Percentiles rank a stretch among this genome's conserved stretches.
Evolutionary conservation across 106 monocot species (phyloP).

Genomic region (Allium fistulosum): DNA sequence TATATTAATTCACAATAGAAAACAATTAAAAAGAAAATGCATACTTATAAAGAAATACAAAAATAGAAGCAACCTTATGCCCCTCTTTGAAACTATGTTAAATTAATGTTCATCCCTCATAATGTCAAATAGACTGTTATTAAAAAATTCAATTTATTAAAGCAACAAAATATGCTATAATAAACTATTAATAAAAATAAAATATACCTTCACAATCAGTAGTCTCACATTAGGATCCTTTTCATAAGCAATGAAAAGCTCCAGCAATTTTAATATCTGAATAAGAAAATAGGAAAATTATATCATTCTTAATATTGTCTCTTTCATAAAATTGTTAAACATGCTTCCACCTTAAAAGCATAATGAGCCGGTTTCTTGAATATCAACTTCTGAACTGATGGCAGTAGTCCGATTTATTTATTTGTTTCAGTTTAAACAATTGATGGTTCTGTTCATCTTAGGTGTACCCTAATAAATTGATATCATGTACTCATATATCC

Average conservation of each 20-base stretch:
- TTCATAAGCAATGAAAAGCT: constrained; percentile 52
- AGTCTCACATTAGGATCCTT: constrained; percentile 59
- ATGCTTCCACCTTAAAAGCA: too few relatives aligned
- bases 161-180: neutral
- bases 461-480: too few relatives aligned
- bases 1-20: too few relatives aligned
- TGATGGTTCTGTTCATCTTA: too few relatives aligned
- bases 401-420: too few relatives aligned
- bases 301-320: neutral
- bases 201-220: constrained; percentile 79
- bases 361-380: too few relatives aligned
- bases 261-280: constrained; percentile 58
- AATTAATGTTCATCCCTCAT: neutral
- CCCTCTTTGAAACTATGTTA: neutral
- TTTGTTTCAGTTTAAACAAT: too few relatives aligned
- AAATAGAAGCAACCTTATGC: neutral
- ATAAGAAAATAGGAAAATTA: constrained; percentile 8
- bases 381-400: too few relatives aligned
- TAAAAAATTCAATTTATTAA: neutral
- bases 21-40: neutral
- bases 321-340: neutral
- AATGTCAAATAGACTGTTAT: neutral
- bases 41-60: neutral
- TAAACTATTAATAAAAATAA: neutral
- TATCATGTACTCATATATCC: too few relatives aligned